These are phyloP conservation scores for Hortaea werneckii DNA, from an alignment of 2,329 filamentous ascomycete genomes.

Conservation along the genomic window DNA sequence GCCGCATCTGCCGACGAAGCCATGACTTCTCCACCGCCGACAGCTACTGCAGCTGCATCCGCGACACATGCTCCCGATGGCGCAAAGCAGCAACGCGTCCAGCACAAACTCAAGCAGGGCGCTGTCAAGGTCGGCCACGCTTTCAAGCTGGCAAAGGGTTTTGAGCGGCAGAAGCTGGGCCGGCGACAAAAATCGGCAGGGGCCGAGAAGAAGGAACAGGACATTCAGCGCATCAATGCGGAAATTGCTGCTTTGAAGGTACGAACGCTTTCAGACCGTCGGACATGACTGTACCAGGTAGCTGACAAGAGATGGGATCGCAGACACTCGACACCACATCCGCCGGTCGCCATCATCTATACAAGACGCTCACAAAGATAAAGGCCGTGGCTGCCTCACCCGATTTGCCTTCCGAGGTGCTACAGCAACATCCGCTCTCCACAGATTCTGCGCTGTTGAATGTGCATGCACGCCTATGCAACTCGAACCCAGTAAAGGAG, in stretches of 20 bases:
- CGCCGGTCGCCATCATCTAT: conserved; percentile 44
- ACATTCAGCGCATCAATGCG: conserved; percentile 51
- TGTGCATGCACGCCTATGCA: conserved; percentile 50
- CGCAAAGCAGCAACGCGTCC: conserved; percentile 35
- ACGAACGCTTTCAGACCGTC: conserved; percentile 5
- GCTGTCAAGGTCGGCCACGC: conserved; percentile 54
- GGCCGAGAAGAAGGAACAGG: conserved; percentile 33
- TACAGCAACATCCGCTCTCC: conserved; percentile 29
- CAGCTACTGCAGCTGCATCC: not conserved
- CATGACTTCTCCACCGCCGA: not conserved
- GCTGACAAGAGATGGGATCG: conserved; percentile 6
- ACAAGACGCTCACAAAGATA: conserved; percentile 46
- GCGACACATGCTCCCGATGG: not conserved
- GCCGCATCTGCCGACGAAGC: conserved; percentile 17
- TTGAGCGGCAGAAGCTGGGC: conserved; percentile 65
- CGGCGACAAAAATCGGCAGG: conserved; percentile 49
- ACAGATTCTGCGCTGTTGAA: conserved; percentile 42
- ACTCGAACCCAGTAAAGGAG: conserved; percentile 48
- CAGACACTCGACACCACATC: conserved; percentile 41
- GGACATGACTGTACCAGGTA: not conserved
- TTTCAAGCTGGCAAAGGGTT: conserved; percentile 62
- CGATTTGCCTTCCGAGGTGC: conserved; percentile 34
- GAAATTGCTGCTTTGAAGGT: conserved; percentile 52
- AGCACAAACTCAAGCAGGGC: conserved; percentile 42
- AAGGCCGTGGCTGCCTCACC: conserved; percentile 46